phyloP scores from a whole-genome alignment of 495 filamentous ascomycete genomes.

The Podospora sp. region DNA sequence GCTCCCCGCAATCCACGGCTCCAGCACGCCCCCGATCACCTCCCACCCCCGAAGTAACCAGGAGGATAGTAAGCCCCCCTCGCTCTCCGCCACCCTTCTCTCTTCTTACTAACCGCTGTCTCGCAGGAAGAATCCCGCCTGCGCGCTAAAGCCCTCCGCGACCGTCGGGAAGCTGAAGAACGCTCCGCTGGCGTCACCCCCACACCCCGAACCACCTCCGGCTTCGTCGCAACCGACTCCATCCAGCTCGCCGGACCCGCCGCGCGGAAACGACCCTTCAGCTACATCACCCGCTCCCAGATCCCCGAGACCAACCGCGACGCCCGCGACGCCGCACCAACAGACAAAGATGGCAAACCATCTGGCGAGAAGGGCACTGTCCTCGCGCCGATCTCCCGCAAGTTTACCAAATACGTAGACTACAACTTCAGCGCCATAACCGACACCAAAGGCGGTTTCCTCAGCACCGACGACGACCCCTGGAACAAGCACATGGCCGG shows the following conservation, averaged over 20 bases:
- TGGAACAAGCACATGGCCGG: constrained; percentile 75
- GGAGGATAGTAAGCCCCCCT: constrained; percentile 60
- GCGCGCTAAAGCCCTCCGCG: constrained; percentile 85
- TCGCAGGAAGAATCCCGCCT: constrained; percentile 84
- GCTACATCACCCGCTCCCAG: constrained; percentile 61
- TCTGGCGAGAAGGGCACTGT: constrained; percentile 39
- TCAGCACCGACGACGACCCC: constrained; percentile 86
- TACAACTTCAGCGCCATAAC: constrained; percentile 98
- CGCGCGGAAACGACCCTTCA: constrained; percentile 55
- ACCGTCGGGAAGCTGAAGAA: constrained; percentile 63
- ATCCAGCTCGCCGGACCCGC: constrained; percentile 42
- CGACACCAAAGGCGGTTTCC: constrained; percentile 94
- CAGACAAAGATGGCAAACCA: too few relatives aligned
- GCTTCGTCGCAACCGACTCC: constrained; percentile 44
- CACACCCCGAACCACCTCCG: constrained; percentile 40
- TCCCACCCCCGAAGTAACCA: constrained; percentile 73
- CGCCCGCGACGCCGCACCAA: constrained; percentile 47
- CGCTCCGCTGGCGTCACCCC: constrained; percentile 35
- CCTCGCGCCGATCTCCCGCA: constrained; percentile 46
- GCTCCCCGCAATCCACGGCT: constrained; percentile 59
- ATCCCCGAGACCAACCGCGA: constrained; percentile 69
- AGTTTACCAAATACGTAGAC: constrained; percentile 90
- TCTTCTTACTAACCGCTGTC: not conserved
- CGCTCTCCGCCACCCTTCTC: not conserved
- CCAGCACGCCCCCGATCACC: constrained; percentile 52